Conservation (phyloP, 306 rosid genomes). For the Cicer yamashitae region DNA sequence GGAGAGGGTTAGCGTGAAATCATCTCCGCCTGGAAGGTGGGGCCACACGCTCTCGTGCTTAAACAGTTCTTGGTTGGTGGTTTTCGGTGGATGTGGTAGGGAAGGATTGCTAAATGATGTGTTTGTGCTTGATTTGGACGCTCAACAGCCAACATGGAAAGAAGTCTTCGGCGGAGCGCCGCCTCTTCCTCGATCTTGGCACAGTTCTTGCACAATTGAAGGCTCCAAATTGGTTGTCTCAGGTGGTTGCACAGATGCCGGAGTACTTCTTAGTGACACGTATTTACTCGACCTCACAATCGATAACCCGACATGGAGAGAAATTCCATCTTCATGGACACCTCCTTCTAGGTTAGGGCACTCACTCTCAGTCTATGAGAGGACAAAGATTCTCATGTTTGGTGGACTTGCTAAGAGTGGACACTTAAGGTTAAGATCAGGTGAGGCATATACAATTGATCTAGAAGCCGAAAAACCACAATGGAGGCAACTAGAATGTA, state of each 20-base stretch:
- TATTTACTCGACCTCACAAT: constrained; percentile 76
- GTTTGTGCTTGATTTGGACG: constrained; percentile 94
- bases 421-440: constrained; percentile 78
- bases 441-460: constrained; percentile 90
- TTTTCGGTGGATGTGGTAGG: constrained; percentile 94
- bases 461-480: constrained; percentile 78
- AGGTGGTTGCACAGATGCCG: constrained; percentile 95
- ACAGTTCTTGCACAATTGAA: constrained; percentile 92
- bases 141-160: constrained; percentile 95
- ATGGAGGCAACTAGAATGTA: constrained; percentile 88
- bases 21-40: constrained; percentile 99
- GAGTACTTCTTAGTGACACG: constrained; percentile 88
- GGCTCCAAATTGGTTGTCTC: constrained; percentile 95
- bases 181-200: constrained; percentile 97
- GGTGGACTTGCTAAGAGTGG: constrained; percentile 99
- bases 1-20: constrained; percentile 80
- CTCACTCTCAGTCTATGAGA: constrained; percentile 88
- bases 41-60: constrained; percentile 95
- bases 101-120: constrained; percentile 95
- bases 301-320: constrained; percentile 86
- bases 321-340: constrained; percentile 83
- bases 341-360: constrained; percentile 96
- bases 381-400: constrained; percentile 89
- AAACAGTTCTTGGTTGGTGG: constrained; percentile 88
- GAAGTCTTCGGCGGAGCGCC: constrained; percentile 89